These are phyloP conservation scores for Xylaria venustula DNA, from an alignment of 495 filamentous ascomycete genomes.

Conservation along the genomic window DNA sequence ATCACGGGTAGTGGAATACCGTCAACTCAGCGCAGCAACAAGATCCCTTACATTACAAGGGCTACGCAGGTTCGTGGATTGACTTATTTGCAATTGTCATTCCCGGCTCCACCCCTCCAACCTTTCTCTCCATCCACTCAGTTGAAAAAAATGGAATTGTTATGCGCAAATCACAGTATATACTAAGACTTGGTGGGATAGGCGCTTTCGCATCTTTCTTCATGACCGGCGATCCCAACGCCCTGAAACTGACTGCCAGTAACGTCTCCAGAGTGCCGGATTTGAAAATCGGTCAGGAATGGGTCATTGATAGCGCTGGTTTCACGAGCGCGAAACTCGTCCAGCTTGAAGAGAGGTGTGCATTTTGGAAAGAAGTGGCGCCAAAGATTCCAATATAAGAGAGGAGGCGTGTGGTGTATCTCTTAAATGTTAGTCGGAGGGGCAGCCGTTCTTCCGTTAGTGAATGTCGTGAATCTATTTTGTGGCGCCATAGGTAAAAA, in stretches of 20 bases:
- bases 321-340: constrained; percentile 39
- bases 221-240: constrained; percentile 58
- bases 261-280: constrained; percentile 47
- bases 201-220: constrained; percentile 58
- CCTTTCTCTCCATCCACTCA: too few relatives aligned
- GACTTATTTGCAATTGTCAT: too few relatives aligned
- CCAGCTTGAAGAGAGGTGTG: constrained; percentile 48
- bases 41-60: constrained; percentile 54
- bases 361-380: constrained; percentile 50
- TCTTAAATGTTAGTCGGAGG: too few relatives aligned
- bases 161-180: too few relatives aligned
- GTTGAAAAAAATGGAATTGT: too few relatives aligned
- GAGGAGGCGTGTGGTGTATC: too few relatives aligned
- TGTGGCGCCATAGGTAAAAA: too few relatives aligned
- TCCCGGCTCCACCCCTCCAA: not conserved
- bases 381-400: constrained; percentile 16
- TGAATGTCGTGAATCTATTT: too few relatives aligned
- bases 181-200: not conserved
- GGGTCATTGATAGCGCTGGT: constrained; percentile 46
- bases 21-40: constrained; percentile 54
- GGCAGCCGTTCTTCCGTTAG: too few relatives aligned
- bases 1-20: constrained; percentile 50
- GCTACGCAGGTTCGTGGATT: constrained; percentile 44
- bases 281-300: constrained; percentile 43
- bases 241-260: constrained; percentile 52